Evolutionary conservation across 306 rosid genomes (phyloP).

Genomic region (Mucuna pruriens): DNA sequence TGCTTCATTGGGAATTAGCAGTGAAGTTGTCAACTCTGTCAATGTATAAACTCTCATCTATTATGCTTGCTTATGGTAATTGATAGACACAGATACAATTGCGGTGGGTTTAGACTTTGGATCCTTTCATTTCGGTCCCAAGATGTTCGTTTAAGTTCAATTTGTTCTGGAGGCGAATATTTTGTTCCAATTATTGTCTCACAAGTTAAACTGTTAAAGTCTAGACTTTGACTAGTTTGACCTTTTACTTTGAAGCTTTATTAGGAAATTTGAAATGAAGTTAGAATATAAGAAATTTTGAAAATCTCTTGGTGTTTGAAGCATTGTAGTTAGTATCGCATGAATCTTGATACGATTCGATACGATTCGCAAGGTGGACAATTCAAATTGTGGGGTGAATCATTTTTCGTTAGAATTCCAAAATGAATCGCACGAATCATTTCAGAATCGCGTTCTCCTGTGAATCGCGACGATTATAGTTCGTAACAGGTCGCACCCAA

Average conservation of each 20-base stretch:
- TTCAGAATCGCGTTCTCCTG: too few species aligned
- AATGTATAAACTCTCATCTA: not conserved
- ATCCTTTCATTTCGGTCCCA: not conserved
- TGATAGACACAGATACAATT: not conserved
- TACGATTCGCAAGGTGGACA: too few species aligned
- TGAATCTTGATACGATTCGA: too few species aligned
- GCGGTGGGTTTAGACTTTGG: conserved; percentile 1
- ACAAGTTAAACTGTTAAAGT: too few species aligned
- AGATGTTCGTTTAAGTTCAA: not conserved
- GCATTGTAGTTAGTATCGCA: too few species aligned
- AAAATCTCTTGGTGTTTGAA: conserved; percentile 4
- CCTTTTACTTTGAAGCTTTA: not conserved
- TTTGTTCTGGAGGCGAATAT: not conserved
- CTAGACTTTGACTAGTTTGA: not conserved
- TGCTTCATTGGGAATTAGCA: not conserved
- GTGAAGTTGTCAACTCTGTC: not conserved
- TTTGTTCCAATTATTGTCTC: not conserved
- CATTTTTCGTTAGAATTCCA: too few species aligned
- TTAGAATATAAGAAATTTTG: not conserved
- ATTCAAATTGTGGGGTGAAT: too few species aligned
- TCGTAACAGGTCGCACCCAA: too few species aligned
- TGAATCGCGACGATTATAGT: too few species aligned
- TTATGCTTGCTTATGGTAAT: not conserved
- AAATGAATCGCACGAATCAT: too few species aligned
- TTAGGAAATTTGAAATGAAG: not conserved